These are phyloP conservation scores for Penicillium malachiteum DNA, from an alignment of 495 filamentous ascomycete species.

Conservation along the genomic window DNA sequence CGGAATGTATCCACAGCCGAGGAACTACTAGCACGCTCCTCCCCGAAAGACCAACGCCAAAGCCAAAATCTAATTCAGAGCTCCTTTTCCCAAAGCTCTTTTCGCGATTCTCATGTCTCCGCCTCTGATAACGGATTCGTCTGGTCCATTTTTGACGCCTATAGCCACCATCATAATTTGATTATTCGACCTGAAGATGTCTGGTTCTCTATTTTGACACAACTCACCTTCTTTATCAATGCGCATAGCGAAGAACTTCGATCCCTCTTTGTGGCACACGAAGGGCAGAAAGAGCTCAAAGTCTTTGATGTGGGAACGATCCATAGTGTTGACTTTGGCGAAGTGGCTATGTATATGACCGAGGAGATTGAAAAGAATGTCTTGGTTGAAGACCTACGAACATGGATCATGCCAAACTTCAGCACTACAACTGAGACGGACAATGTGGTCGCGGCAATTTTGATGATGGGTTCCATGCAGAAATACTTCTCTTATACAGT, in stretches of 20 bases:
- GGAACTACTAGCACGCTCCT: not conserved
- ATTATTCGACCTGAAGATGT: slow-evolving; percentile 60
- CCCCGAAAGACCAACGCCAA: not conserved
- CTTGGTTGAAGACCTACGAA: slow-evolving; percentile 28
- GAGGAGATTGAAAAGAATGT: slow-evolving; percentile 34
- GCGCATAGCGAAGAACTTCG: slow-evolving; percentile 46
- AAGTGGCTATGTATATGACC: slow-evolving; percentile 25
- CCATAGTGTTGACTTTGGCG: slow-evolving; percentile 19
- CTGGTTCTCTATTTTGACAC: slow-evolving; percentile 58
- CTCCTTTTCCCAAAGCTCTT: not conserved
- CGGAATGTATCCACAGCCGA: not conserved
- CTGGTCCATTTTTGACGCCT: slow-evolving; percentile 48
- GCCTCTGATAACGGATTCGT: slow-evolving; percentile 53
- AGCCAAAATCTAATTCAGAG: not conserved
- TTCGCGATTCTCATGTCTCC: slow-evolving; percentile 17
- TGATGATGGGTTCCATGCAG: slow-evolving; percentile 45
- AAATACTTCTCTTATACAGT: slow-evolving; percentile 37
- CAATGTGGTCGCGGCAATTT: slow-evolving; percentile 27
- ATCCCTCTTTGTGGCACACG: slow-evolving; percentile 40
- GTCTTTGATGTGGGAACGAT: slow-evolving; percentile 2
- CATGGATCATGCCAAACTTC: slow-evolving; percentile 45
- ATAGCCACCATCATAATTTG: slow-evolving; percentile 54
- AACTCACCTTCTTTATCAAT: slow-evolving; percentile 54
- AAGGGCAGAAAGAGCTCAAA: slow-evolving; percentile 44
- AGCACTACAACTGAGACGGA: slow-evolving; percentile 41